Conservation (phyloP, 306 rosid genomes). For the Myrica gale region DNA sequence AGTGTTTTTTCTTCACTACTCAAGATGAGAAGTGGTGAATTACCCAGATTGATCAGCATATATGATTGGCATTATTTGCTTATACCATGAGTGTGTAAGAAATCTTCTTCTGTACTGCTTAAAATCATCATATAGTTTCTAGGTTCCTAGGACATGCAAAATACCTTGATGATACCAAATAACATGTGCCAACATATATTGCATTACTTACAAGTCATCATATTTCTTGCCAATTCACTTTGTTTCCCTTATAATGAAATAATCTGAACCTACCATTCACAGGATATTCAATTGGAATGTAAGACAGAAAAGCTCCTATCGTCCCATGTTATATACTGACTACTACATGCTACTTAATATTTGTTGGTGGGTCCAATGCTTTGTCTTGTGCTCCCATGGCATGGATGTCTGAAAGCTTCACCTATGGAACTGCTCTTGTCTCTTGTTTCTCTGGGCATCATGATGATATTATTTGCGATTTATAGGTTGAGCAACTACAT, state of each 20-base stretch:
- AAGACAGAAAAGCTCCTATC: background rate
- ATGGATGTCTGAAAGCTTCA: background rate
- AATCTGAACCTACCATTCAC: background rate
- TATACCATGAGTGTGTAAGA: background rate
- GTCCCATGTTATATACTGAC: background rate
- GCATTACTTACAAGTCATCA: background rate
- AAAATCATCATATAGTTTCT: background rate
- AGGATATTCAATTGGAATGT: background rate
- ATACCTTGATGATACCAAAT: background rate
- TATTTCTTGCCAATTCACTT: background rate
- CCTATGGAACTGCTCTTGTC: background rate
- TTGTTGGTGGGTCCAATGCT: background rate
- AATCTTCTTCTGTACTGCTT: background rate
- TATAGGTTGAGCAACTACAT: conserved; percentile 89
- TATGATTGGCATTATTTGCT: background rate
- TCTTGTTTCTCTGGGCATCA: conserved; percentile 25
- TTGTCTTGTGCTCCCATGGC: background rate
- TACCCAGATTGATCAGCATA: background rate
- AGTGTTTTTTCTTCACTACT: too few relatives aligned
- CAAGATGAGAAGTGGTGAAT: background rate
- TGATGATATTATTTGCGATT: conserved; percentile 20
- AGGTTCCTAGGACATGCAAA: too few relatives aligned
- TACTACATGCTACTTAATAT: too few relatives aligned
- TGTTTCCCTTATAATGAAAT: background rate
- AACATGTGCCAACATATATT: background rate